Evolutionary conservation across 2,329 filamentous ascomycete species (phyloP), one percentile per base, ranked within the genome.

Genomic region (Alternaria sp.): DNA sequence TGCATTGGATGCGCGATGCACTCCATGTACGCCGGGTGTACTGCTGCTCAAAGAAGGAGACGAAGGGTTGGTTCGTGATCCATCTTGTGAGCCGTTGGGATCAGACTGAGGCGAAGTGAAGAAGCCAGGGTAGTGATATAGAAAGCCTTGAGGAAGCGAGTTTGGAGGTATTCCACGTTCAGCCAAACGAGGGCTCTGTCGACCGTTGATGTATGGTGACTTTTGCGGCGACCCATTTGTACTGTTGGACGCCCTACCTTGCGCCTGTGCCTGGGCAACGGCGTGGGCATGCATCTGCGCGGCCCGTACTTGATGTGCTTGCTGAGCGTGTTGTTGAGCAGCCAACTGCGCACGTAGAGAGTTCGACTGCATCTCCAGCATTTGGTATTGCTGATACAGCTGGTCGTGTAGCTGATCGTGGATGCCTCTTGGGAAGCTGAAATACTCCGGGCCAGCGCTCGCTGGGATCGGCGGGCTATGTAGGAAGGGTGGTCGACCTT

Each of bases 361-460:
- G 49, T 78, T 78, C 6, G 72, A 76, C 62, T 81, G 79, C 64
- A 81, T 79, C 65, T 81, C 79, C 32, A 81, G 68, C 58, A 82
- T 74, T 62, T 83, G 81, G 48, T 81, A 84, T 61, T 83, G 81
- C 69, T 83, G 81, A 61, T 75, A 82, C n/a, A 83, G 69, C 61
- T 83, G 80, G 57, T 84, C 80, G 65, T 83, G 81, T 51, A 83
- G 64, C 57, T 80, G 81, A n/a, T 81, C 79, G 48, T 78, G 76
- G 18, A 77, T 67, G 5, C 71, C 72, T 42, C 79, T 67, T 30
- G 73, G 73, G 57, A 83, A 81, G 18, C 69, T 70, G 61, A 83
- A 82, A 59, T 83, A 83, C 48, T 83, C 81, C n/a, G 73, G 73
- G 16, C 72, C 74, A 53, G 74, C 68, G 34, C 72, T 69, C 7